Evolutionary conservation across 257 asterid genomes (phyloP), one percentile per base, ranked within the genome.

Genomic region (Mitragyna speciosa): DNA sequence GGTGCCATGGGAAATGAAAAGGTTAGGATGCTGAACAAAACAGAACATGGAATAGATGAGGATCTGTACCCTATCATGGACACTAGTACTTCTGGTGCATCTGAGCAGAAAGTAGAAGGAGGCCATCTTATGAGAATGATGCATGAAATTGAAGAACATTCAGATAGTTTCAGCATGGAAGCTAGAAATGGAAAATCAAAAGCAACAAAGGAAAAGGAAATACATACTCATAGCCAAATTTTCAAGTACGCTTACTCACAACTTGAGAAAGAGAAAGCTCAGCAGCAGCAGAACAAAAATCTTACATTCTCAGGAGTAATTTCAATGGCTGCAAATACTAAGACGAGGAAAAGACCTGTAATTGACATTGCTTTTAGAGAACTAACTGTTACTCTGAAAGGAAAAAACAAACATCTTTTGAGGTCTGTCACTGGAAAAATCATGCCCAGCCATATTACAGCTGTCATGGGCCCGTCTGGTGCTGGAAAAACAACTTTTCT

Each of bases 381-480:
- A 82, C 88, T 95, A 30, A 92, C 97, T 3, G 97, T 95, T 81
- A 85, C 91, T 30, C 78, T 95, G 87, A 95, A 92, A 75, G 92
- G 93, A 52, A 87, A 90, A 82, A 88, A 89, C 83, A 91, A 85
- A 78, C 90, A 83, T 80, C 93, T 95, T 74, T 88, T 95, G 77
- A 89, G 96, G 88, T 91, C 90, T 49, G 85, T 93, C 75, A 91
- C 86, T 1, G 99, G 99, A 39, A 94, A 90, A 82, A 91, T 95
- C 76, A 84, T 70, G 83, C 95, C 98, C 43, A 94, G 97, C 80
- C 91, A 94, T 28, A 92, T 95, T 47, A 92, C 99, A 54, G 99
- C 99, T 85, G 96, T 93, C 30, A 95, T 95, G 99, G 99, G 99
- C 30, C 99, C 98, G 20, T 95, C 99, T 0, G 99, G 99, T 59